Evolutionary conservation across 2,329 filamentous ascomycete genomes (phyloP).

Genomic region (Colletotrichum magnum): DNA sequence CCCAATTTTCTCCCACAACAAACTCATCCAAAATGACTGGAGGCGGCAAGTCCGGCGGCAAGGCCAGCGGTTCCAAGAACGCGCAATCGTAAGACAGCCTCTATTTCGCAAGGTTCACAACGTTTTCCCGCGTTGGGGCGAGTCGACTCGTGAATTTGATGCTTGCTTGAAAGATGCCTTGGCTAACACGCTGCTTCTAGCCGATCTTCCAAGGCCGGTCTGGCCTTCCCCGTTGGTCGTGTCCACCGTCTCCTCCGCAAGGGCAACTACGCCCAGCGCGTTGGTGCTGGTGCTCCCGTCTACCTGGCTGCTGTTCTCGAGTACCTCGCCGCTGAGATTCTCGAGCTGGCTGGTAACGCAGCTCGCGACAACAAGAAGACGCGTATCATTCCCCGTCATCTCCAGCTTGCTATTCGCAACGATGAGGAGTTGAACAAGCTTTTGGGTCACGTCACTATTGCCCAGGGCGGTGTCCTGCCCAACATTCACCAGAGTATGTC

Average conservation of each 20-base stretch:
- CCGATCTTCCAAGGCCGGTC: slow-evolving; percentile 98
- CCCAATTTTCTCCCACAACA: slow-evolving; percentile 49
- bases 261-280: slow-evolving; percentile 99
- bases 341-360: slow-evolving; percentile 98
- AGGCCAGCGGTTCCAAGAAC: slow-evolving; percentile 99
- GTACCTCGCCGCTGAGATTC: slow-evolving; percentile 98
- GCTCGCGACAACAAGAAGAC: slow-evolving; percentile 99
- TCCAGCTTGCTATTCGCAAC: slow-evolving; percentile 99
- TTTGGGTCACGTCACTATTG: slow-evolving; percentile 94
- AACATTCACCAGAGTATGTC: slow-evolving; percentile 96
- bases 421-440: slow-evolving; percentile 99
- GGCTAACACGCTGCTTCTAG: slow-evolving; percentile 67
- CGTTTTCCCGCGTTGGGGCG: slow-evolving; percentile 48
- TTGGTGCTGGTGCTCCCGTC: slow-evolving; percentile 97
- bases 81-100: slow-evolving; percentile 87
- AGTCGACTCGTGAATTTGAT: slow-evolving; percentile 47
- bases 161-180: neutral
- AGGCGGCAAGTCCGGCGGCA: slow-evolving; percentile 99
- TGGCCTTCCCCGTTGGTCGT: slow-evolving; percentile 99
- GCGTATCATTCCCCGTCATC: slow-evolving; percentile 98
- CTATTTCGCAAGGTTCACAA: slow-evolving; percentile 47
- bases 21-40: slow-evolving; percentile 93
- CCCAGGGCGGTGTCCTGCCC: slow-evolving; percentile 95
- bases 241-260: slow-evolving; percentile 99
- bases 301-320: slow-evolving; percentile 98